A percentile compares a stretch with the other conserved stretches of the same genome.
Evolutionary conservation across 345 rosid genomes (phyloP).

Genomic region (Combretum micranthum): DNA sequence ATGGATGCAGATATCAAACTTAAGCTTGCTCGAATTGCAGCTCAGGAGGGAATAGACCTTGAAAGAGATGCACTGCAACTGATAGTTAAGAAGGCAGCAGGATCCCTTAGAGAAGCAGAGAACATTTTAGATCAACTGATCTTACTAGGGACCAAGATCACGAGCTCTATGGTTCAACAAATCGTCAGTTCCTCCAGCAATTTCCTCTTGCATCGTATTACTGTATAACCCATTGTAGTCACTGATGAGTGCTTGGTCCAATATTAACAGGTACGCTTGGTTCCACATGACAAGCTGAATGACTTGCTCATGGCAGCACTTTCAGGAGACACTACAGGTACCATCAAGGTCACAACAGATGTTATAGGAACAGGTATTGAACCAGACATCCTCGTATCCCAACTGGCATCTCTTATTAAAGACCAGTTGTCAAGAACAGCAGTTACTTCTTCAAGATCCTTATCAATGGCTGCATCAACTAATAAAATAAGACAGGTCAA

Average conservation of each 20-base stretch:
- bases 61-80: constrained; percentile 25
- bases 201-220: not conserved
- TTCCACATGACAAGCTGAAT: constrained; percentile 19
- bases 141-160: constrained; percentile 20
- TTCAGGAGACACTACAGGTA: constrained; percentile 23
- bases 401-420: constrained; percentile 25
- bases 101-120: constrained; percentile 37
- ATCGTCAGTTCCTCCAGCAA: constrained; percentile 17
- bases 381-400: constrained; percentile 20
- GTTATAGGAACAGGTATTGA: constrained; percentile 20
- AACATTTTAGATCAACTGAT: constrained; percentile 25
- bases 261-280: constrained; percentile 21
- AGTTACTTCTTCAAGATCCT: constrained; percentile 3
- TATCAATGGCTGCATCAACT: constrained; percentile 8
- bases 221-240: not conserved
- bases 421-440: constrained; percentile 17
- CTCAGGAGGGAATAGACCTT: constrained; percentile 18
- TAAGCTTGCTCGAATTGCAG: constrained; percentile 16
- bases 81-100: constrained; percentile 24
- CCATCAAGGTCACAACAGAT: constrained; percentile 19
- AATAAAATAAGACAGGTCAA: constrained; percentile 8
- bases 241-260: not conserved
- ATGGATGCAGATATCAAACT: constrained; percentile 16
- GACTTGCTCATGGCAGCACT: constrained; percentile 22
- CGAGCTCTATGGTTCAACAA: constrained; percentile 24